Conservation (phyloP, 306 rosid genomes). For the Fagus sylvatica region DNA sequence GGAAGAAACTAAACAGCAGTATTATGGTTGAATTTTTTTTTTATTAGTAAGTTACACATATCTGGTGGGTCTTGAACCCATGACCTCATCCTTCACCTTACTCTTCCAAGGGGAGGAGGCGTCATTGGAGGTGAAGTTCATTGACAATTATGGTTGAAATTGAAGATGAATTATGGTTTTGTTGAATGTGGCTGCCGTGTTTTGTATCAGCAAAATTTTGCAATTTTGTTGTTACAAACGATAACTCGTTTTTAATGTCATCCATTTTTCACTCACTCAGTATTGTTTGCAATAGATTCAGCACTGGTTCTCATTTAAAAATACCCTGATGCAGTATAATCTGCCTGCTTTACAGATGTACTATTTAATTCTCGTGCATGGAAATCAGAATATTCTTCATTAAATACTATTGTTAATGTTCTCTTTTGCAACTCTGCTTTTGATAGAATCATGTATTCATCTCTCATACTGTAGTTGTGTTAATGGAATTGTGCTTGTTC, state of each 20-base stretch:
- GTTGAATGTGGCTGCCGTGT: background rate
- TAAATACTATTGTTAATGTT: background rate
- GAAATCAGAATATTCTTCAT: background rate
- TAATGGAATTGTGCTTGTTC: constrained; percentile 25
- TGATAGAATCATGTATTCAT: background rate
- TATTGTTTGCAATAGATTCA: constrained; percentile 6
- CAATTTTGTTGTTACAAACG: background rate
- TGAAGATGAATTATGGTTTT: background rate
- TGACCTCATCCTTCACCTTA: too few species aligned
- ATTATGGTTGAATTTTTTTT: too few species aligned
- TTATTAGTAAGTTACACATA: too few species aligned
- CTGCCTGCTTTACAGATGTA: background rate
- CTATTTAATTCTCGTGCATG: background rate
- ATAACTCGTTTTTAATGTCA: constrained; percentile 2
- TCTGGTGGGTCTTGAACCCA: too few species aligned
- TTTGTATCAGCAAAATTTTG: background rate
- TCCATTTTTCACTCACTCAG: background rate
- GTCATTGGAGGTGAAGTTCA: too few species aligned
- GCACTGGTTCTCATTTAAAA: constrained; percentile 13
- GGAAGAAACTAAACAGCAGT: background rate
- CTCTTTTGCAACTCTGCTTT: background rate
- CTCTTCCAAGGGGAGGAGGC: too few species aligned
- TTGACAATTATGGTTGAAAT: too few species aligned
- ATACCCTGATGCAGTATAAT: background rate
- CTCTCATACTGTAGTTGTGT: background rate